Percentiles rank a stretch among this genome's conserved stretches.
Evolutionary conservation across 345 rosid species (phyloP).

Genomic region (Syzygium jambos): DNA sequence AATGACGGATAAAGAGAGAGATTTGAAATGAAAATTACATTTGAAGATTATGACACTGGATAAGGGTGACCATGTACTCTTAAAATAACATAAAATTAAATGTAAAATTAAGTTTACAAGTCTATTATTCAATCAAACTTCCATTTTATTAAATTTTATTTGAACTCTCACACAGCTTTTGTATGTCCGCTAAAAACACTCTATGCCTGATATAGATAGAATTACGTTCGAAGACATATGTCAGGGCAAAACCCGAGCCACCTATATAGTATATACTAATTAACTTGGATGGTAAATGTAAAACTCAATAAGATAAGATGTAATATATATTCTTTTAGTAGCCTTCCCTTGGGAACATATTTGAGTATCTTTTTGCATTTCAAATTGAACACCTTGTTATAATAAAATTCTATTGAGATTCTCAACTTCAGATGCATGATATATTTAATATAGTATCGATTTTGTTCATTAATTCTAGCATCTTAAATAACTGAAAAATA

Average conservation of each 20-base stretch:
- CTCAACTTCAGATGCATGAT: neutral
- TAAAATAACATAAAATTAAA: neutral
- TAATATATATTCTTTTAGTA: neutral
- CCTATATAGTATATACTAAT: neutral
- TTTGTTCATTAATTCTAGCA: neutral
- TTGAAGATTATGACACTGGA: neutral
- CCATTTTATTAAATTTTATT: neutral
- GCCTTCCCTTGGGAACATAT: neutral
- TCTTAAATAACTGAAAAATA: neutral
- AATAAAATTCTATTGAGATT: neutral
- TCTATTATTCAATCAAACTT: neutral
- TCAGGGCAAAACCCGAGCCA: neutral
- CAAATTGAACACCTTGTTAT: neutral
- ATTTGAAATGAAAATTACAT: neutral
- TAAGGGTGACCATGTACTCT: neutral
- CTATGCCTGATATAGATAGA: neutral
- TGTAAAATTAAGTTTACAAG: neutral
- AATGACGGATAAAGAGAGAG: neutral
- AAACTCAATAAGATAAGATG: neutral
- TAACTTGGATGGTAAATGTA: neutral
- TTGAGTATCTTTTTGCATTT: neutral
- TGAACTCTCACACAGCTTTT: slow-evolving; percentile 11
- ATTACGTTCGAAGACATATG: neutral
- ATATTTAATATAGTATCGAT: neutral
- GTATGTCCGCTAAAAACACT: neutral